Conservation (phyloP, 371 early-diverging fungal species). For the Apophysomyces trapeziformis region DNA sequence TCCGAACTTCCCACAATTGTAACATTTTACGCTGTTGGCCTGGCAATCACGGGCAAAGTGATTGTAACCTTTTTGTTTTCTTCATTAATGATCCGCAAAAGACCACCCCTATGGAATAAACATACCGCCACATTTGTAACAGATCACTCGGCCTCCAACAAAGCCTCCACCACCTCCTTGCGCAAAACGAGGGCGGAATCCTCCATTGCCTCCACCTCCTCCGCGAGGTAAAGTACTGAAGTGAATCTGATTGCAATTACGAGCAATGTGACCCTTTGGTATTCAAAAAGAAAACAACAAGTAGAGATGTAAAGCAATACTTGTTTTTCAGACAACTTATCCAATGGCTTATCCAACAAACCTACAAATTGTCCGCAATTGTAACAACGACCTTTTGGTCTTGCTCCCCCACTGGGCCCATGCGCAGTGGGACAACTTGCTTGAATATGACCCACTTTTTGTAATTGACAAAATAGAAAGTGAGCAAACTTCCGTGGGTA, state of each 20-base stretch:
- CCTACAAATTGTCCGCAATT: constrained; percentile 63
- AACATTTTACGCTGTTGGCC: constrained; percentile 64
- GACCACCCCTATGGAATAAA: background rate
- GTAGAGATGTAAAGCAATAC: background rate
- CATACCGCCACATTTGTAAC: constrained; percentile 61
- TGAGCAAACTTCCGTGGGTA: background rate
- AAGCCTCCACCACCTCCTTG: constrained; percentile 17
- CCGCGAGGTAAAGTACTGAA: constrained; percentile 29
- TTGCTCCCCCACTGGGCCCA: constrained; percentile 20
- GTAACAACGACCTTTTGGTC: constrained; percentile 48
- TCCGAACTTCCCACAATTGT: constrained; percentile 61
- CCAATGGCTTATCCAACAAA: background rate
- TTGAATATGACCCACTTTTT: constrained; percentile 64
- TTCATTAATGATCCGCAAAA: background rate
- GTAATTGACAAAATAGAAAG: background rate
- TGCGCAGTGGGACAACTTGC: constrained; percentile 55
- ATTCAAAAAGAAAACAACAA: background rate
- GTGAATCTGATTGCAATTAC: constrained; percentile 51
- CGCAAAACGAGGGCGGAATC: constrained; percentile 24
- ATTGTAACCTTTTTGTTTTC: constrained; percentile 41
- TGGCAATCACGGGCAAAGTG: constrained; percentile 70
- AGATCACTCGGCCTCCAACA: constrained; percentile 42
- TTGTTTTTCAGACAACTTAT: constrained; percentile 1
- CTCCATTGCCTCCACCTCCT: constrained; percentile 24
- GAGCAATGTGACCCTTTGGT: constrained; percentile 65